These are phyloP conservation scores for Plantago elongata DNA, from an alignment of 257 asterid genomes.

Conservation along the genomic window DNA sequence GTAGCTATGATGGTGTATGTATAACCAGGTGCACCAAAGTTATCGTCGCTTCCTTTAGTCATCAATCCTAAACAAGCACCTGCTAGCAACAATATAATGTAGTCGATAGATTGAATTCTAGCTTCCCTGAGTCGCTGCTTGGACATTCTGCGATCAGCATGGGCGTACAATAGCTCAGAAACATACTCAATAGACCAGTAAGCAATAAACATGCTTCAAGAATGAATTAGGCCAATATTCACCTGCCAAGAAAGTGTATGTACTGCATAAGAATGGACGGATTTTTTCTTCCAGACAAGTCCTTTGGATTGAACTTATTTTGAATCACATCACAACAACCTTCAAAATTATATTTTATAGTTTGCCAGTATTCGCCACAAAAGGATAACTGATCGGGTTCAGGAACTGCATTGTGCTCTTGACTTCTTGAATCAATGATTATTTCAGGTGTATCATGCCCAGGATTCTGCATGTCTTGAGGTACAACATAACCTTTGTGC, in stretches of 20 bases:
- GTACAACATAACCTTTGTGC: slow-evolving; percentile 72
- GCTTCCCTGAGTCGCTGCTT: slow-evolving; percentile 91
- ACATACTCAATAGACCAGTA: not conserved
- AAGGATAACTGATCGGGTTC: slow-evolving; percentile 49
- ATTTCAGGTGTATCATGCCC: slow-evolving; percentile 27
- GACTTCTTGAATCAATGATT: slow-evolving; percentile 25
- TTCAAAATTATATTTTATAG: slow-evolving; percentile 47
- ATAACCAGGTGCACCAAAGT: slow-evolving; percentile 82
- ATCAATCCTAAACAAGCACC: slow-evolving; percentile 89
- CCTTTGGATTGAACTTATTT: slow-evolving; percentile 50
- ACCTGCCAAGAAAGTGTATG: slow-evolving; percentile 79
- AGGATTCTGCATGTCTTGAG: slow-evolving; percentile 54
- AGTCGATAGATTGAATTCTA: slow-evolving; percentile 70
- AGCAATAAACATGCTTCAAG: slow-evolving; percentile 1
- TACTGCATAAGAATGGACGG: slow-evolving; percentile 62
- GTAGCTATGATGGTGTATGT: slow-evolving; percentile 84
- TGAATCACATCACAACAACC: slow-evolving; percentile 44
- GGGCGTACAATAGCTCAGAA: not conserved
- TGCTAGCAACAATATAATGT: slow-evolving; percentile 76
- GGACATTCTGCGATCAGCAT: slow-evolving; percentile 47
- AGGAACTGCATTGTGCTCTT: slow-evolving; percentile 27
- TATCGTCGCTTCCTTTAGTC: slow-evolving; percentile 64
- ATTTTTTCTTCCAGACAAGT: slow-evolving; percentile 72
- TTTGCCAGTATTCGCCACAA: slow-evolving; percentile 64
- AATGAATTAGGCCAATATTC: not conserved